Conservation (phyloP, 805 yeast species). For the Monosporozyma yasuniensis region DNA sequence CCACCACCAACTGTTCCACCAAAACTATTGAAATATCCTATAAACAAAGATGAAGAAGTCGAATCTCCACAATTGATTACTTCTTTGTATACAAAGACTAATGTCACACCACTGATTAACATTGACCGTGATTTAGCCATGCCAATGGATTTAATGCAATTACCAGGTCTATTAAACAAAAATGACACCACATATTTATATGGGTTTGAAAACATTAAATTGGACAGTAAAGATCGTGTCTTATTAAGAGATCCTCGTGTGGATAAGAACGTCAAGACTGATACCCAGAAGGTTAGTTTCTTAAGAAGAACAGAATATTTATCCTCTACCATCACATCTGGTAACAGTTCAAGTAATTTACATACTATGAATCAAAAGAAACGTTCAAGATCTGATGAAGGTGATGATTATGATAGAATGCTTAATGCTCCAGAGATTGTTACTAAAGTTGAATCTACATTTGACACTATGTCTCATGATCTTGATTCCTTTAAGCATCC, state of each 20-base stretch:
- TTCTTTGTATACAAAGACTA: constrained; percentile 65
- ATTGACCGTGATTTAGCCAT: constrained; percentile 61
- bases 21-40: constrained; percentile 53
- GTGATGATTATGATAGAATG: constrained; percentile 12
- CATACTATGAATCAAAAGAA: constrained; percentile 8
- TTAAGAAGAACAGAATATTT: constrained; percentile 92
- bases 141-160: constrained; percentile 60
- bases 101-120: constrained; percentile 52
- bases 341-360: constrained; percentile 10
- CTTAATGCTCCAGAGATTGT: constrained; percentile 23
- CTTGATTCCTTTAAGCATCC: constrained; percentile 61
- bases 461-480: constrained; percentile 44
- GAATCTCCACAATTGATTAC: constrained; percentile 52
- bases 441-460: constrained; percentile 60
- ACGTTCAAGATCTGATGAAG: constrained; percentile 24
- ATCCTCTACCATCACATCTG: constrained; percentile 42
- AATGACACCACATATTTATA: constrained; percentile 41
- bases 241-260: constrained; percentile 71
- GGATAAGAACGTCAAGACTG: constrained; percentile 30
- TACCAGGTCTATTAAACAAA: constrained; percentile 60
- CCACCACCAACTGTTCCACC: constrained; percentile 96
- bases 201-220: constrained; percentile 34
- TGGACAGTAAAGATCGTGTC: constrained; percentile 71
- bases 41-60: constrained; percentile 33
- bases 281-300: constrained; percentile 50